Evolutionary conservation across 805 yeast genomes (phyloP).

Genomic region (Ogataea wickerhamii): DNA sequence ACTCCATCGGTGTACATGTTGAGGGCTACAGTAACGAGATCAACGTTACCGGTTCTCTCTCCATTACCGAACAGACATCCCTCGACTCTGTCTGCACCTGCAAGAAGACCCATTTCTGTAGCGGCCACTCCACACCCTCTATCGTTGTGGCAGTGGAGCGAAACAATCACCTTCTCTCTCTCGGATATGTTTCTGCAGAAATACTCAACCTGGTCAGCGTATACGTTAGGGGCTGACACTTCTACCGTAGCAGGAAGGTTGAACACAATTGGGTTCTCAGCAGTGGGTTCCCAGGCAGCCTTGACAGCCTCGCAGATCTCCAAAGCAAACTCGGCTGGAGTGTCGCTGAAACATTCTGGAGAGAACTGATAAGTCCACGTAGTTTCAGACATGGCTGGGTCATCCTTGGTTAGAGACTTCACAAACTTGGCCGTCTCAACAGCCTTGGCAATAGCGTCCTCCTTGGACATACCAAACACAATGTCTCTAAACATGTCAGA

Average conservation of each 20-base stretch:
- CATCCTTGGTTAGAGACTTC: conserved; percentile 68
- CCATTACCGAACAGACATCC: conserved; percentile 83
- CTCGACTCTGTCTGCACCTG: conserved; percentile 85
- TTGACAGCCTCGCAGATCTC: conserved; percentile 79
- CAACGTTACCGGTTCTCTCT: conserved; percentile 84
- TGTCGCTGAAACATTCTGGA: conserved; percentile 75
- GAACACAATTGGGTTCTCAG: conserved; percentile 68
- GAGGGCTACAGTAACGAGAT: conserved; percentile 68
- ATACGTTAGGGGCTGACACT: conserved; percentile 69
- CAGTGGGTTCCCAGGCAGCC: conserved; percentile 77
- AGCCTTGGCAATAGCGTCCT: conserved; percentile 66
- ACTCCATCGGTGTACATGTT: conserved; percentile 79
- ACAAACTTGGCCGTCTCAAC: conserved; percentile 68
- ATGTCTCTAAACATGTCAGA: conserved; percentile 73
- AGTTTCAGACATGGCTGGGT: conserved; percentile 60
- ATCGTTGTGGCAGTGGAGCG: conserved; percentile 75
- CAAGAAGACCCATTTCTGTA: conserved; percentile 68
- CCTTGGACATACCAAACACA: conserved; percentile 67
- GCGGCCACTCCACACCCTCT: conserved; percentile 87
- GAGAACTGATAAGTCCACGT: conserved; percentile 72
- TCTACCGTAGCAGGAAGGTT: conserved; percentile 82
- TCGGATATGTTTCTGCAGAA: conserved; percentile 64
- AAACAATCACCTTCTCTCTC: conserved; percentile 66
- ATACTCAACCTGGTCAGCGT: conserved; percentile 79
- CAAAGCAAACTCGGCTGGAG: conserved; percentile 69